These are phyloP conservation scores for Xylariaceae sp. DNA, from an alignment of 2,329 filamentous ascomycete species.

Conservation along the genomic window DNA sequence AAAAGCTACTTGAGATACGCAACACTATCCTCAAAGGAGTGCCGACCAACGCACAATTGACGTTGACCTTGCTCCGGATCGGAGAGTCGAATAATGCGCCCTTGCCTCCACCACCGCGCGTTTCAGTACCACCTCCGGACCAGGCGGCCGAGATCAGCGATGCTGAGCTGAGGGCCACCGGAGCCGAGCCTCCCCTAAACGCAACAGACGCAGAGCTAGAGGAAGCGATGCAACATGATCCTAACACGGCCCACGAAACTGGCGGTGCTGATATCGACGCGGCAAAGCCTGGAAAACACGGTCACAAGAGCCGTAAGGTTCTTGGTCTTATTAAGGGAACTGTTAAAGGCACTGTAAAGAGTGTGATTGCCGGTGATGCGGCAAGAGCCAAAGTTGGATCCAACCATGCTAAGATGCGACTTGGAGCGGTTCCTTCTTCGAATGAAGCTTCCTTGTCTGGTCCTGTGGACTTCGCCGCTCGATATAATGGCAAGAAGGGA, in stretches of 20 bases:
- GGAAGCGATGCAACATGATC: conserved; percentile 53
- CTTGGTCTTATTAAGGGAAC: conserved; percentile 67
- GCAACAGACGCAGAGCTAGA: conserved; percentile 66
- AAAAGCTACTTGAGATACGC: conserved; percentile 69
- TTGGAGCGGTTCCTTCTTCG: conserved; percentile 63
- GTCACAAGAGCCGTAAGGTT: conserved; percentile 44
- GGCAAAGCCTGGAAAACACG: conserved; percentile 40
- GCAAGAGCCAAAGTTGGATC: conserved; percentile 64
- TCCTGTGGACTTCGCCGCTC: conserved; percentile 72
- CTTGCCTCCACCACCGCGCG: conserved; percentile 57
- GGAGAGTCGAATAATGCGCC: conserved; percentile 80
- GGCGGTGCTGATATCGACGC: conserved; percentile 48
- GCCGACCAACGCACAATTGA: conserved; percentile 82
- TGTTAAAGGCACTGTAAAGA: conserved; percentile 69
- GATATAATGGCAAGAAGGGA: conserved; percentile 69
- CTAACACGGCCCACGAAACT: conserved; percentile 34
- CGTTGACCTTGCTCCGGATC: conserved; percentile 75
- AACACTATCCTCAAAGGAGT: conserved; percentile 78
- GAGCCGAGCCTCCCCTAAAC: conserved; percentile 49
- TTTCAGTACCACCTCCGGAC: conserved; percentile 35
- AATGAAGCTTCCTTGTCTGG: conserved; percentile 52
- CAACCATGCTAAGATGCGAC: conserved; percentile 63
- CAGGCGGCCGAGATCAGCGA: conserved; percentile 40
- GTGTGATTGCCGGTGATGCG: conserved; percentile 68
- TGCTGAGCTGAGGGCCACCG: conserved; percentile 48